Base-by-base conservation (phyloP, 2,329 filamentous ascomycete genomes). In the Cordyceps pruinosa region DNA sequence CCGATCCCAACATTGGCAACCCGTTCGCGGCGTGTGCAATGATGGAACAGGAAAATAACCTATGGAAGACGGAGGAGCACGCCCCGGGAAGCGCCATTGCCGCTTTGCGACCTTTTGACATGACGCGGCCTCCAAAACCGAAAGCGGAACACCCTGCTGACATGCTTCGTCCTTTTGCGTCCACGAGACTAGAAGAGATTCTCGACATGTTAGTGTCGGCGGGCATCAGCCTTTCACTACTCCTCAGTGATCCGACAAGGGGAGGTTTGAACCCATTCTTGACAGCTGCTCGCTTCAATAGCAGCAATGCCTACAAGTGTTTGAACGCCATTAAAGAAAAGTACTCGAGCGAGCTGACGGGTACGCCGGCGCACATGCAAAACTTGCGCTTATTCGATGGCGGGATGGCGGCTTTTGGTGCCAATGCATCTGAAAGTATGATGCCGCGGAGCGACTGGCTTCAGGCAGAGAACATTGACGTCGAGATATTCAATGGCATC, bases 21-120 rank as follows among this genome's bases (percentile, higher is more conserved):
- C 45, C 65, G 5, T 58, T 65, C 8, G n/a, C 55, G 2, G 67
- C 64, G 0, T 63, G 63, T 15, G 50, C 59, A 1, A 51, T 58
- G 0, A 62, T 63, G 9, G 61, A 66, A 21, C 34, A 56, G 1
- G 59, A 66, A 7, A 48, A 61, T 26, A 17, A 12, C 10, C 17
- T 57, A 4, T 61, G 60, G 57, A 32, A 37, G 13, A 5, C 13
- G 2, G 41, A 32, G 19, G 12, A 25, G n/a, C 42, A 17, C 13
- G 26, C 8, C n/a, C 17, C 19, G 8, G 42, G n/a, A 7, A 26
- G 13, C 9, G 47, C 49, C 4, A 26, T 44, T 6, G 51, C 19
- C 8, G 57, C 37, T 19, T 26, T 56, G 12, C 23, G 41, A 26
- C n/a, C 25, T 17, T 30, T 39, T 3, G 52, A 56, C 19, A 56